These are phyloP conservation scores for Yamadazyma sp. DNA, from an alignment of 1,139 yeast genomes.

Conservation along the genomic window DNA sequence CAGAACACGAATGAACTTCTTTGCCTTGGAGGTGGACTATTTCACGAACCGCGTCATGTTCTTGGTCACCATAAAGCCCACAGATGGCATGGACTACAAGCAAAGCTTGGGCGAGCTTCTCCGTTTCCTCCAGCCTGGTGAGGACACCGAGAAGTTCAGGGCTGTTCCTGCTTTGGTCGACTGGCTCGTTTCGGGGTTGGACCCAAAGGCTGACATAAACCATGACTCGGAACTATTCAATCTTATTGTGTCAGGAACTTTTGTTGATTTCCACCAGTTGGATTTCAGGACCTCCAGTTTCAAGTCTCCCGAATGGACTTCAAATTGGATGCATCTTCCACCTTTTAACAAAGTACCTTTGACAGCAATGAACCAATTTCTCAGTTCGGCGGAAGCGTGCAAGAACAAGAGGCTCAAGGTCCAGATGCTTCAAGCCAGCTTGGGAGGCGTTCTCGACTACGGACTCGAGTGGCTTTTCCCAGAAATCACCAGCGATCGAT, in stretches of 20 bases:
- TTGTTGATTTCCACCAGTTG: slow-evolving; percentile 35
- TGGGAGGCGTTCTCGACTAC: not conserved
- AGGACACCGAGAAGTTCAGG: not conserved
- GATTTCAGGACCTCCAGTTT: slow-evolving; percentile 32
- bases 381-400: not conserved
- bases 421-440: not conserved
- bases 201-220: not conserved
- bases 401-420: not conserved
- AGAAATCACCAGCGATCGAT: too few relatives aligned
- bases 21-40: slow-evolving; percentile 7
- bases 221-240: slow-evolving; percentile 8
- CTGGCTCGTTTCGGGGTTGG: not conserved
- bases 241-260: slow-evolving; percentile 26
- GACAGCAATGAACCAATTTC: not conserved
- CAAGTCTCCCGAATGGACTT: slow-evolving; percentile 24
- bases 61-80: slow-evolving; percentile 8
- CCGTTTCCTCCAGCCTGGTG: not conserved
- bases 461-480: too few relatives aligned
- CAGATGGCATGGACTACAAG: not conserved
- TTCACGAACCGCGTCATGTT: slow-evolving; percentile 4
- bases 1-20: slow-evolving; percentile 3
- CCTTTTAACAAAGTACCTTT: slow-evolving; percentile 9
- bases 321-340: slow-evolving; percentile 36
- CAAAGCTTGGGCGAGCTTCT: not conserved
- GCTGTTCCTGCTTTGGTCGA: not conserved